A percentile compares a stretch with the other conserved stretches of the same genome.
Conservation (phyloP, 2,329 filamentous ascomycete genomes). For the Dothiorella sarmentorum region DNA sequence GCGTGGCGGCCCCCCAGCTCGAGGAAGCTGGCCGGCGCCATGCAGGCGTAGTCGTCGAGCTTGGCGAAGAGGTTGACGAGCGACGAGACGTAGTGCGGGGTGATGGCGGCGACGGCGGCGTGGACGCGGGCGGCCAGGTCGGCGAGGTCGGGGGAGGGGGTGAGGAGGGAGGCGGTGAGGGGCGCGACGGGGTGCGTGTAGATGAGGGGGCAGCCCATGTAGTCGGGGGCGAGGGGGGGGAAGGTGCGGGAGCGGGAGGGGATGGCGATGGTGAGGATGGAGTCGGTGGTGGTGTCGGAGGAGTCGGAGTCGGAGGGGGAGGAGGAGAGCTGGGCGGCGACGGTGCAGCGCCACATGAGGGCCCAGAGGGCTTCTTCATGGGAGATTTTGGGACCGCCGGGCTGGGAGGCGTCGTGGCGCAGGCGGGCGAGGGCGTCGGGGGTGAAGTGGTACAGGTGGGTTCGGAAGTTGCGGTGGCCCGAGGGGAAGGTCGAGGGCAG, state of each 20-base stretch:
- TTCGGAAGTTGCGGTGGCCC: not conserved
- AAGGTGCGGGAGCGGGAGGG: not conserved
- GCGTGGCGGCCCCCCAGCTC: not conserved
- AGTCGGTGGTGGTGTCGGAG: conserved; percentile 28
- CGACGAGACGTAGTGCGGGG: not conserved
- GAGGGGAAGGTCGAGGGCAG: not conserved
- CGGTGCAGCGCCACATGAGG: conserved; percentile 52
- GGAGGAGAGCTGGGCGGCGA: conserved; percentile 38
- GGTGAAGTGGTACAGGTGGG: conserved; percentile 24
- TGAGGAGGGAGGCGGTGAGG: not conserved
- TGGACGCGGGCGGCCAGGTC: not conserved
- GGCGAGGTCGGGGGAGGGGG: not conserved
- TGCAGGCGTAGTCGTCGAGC: not conserved
- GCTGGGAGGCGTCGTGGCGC: conserved; percentile 36
- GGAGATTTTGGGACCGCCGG: conserved; percentile 50
- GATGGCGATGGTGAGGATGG: conserved; percentile 48
- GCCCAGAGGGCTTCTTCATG: conserved; percentile 48
- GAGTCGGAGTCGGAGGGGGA: conserved; percentile 46
- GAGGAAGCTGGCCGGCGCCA: not conserved
- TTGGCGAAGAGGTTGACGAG: conserved; percentile 2
- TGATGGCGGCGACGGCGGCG: not conserved
- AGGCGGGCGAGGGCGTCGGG: conserved; percentile 29
- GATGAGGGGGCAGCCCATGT: conserved; percentile 8
- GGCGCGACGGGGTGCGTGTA: not conserved
- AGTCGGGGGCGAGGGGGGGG: not conserved